phyloP scores from a whole-genome alignment of 2,329 filamentous ascomycete species.

The Corniculantispora saksenae region DNA sequence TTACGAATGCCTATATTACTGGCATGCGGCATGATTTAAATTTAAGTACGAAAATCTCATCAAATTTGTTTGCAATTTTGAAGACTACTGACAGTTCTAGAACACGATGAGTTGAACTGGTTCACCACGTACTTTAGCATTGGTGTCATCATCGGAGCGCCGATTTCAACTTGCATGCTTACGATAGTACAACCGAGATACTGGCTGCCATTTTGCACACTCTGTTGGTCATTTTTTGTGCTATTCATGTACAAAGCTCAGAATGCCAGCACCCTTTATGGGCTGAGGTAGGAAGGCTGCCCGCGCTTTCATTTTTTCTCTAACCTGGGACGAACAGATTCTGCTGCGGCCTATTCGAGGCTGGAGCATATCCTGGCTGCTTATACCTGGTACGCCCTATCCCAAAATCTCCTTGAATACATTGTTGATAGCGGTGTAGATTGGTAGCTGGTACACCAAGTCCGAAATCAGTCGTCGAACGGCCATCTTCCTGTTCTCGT shows the following conservation, averaged over 20 bases:
- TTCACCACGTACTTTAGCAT: conserved; percentile 49
- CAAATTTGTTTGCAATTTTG: too few species aligned
- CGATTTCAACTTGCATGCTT: conserved; percentile 46
- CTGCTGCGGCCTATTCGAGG: conserved; percentile 56
- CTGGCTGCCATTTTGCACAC: conserved; percentile 41
- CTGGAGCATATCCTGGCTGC: conserved; percentile 56
- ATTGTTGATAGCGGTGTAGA: conserved; percentile 17
- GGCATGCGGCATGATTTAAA: conserved; percentile 49
- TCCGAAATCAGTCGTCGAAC: conserved; percentile 59
- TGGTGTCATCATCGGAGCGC: conserved; percentile 47
- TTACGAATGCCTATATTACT: conserved; percentile 51
- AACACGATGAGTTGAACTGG: conserved; percentile 43
- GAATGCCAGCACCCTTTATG: conserved; percentile 41
- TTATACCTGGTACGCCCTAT: conserved; percentile 40
- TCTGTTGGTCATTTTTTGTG: conserved; percentile 42
- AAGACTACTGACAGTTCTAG: too few species aligned
- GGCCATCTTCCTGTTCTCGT: conserved; percentile 59
- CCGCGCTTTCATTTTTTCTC: too few species aligned
- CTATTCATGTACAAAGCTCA: conserved; percentile 41
- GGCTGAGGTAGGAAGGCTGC: conserved; percentile 31
- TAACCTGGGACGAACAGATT: conserved; percentile 39
- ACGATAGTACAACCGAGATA: conserved; percentile 44
- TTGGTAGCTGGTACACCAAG: conserved; percentile 61
- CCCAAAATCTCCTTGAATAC: too few species aligned
- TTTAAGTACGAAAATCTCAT: conserved; percentile 32